Percentiles rank a stretch among this genome's conserved stretches.
Conservation (phyloP, 495 filamentous ascomycete species). For the Penicillium lividum region DNA sequence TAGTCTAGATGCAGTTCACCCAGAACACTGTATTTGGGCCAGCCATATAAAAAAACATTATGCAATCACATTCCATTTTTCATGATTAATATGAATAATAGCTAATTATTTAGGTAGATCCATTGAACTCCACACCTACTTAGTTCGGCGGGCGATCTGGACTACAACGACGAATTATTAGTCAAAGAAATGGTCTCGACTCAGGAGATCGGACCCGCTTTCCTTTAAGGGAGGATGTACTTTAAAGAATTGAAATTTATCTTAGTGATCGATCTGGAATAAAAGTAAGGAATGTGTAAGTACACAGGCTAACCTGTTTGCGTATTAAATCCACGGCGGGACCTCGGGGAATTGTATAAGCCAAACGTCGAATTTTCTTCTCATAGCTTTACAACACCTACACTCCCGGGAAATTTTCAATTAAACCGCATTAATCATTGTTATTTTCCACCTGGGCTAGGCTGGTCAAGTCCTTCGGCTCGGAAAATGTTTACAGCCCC, state of each 20-base stretch:
- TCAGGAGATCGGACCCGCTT: not conserved
- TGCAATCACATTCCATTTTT: not conserved
- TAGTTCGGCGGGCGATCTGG: not conserved
- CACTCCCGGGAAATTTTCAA: no score
- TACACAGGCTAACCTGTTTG: no score
- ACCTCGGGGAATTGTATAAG: no score
- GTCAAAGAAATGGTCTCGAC: constrained; percentile 10
- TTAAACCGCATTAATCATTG: no score
- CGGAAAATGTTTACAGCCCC: no score
- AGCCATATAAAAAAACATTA: not conserved
- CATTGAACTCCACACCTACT: not conserved
- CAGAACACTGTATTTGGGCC: not conserved
- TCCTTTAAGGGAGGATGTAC: not conserved
- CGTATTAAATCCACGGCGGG: no score
- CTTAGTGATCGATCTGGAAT: not conserved
- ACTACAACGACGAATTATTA: constrained; percentile 1
- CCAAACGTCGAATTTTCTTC: no score
- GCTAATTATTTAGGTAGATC: not conserved
- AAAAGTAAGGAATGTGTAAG: no score
- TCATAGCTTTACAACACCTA: no score
- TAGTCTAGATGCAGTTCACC: not conserved
- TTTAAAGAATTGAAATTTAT: no score
- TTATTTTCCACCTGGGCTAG: no score
- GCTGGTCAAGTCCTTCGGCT: no score
- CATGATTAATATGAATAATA: constrained; percentile 12